Evolutionary conservation across 768 basidiomycete genomes (phyloP).

Genomic region (Boletus insuetus): DNA sequence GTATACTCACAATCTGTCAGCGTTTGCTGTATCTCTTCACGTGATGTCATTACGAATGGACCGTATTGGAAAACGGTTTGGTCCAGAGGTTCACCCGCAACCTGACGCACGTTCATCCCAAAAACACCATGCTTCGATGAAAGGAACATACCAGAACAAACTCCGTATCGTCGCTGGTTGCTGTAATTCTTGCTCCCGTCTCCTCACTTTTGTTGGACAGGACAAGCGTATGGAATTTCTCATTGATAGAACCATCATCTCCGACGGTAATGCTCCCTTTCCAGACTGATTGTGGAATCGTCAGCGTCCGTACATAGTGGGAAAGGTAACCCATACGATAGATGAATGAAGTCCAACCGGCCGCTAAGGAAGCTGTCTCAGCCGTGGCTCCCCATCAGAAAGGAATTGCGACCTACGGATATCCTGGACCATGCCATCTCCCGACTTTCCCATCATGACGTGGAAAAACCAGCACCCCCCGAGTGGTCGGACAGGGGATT

Average conservation of each 20-base stretch:
- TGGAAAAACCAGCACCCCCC: slow-evolving; percentile 97
- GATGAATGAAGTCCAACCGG: slow-evolving; percentile 88
- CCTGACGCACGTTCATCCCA: slow-evolving; percentile 35
- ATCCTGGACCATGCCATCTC: slow-evolving; percentile 69
- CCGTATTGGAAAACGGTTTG: slow-evolving; percentile 87
- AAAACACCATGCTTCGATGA: not conserved
- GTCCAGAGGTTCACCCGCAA: slow-evolving; percentile 85
- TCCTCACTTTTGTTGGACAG: slow-evolving; percentile 58
- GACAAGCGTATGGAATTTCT: slow-evolving; percentile 79
- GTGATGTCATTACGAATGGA: slow-evolving; percentile 83
- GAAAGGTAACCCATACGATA: slow-evolving; percentile 56
- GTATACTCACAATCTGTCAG: slow-evolving; percentile 71
- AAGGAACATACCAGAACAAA: slow-evolving; percentile 59
- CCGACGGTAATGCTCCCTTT: slow-evolving; percentile 64
- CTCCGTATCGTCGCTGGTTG: slow-evolving; percentile 61
- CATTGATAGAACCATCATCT: slow-evolving; percentile 42
- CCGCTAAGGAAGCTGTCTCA: slow-evolving; percentile 39
- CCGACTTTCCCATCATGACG: slow-evolving; percentile 60
- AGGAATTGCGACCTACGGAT: slow-evolving; percentile 54
- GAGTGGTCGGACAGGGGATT: slow-evolving; percentile 85
- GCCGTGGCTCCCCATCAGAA: not conserved
- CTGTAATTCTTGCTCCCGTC: slow-evolving; percentile 66
- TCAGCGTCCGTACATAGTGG: not conserved
- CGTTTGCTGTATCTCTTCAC: slow-evolving; percentile 78
- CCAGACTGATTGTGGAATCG: slow-evolving; percentile 24